phyloP scores from a whole-genome alignment of 495 filamentous ascomycete species.

The Margaritispora aquatica region DNA sequence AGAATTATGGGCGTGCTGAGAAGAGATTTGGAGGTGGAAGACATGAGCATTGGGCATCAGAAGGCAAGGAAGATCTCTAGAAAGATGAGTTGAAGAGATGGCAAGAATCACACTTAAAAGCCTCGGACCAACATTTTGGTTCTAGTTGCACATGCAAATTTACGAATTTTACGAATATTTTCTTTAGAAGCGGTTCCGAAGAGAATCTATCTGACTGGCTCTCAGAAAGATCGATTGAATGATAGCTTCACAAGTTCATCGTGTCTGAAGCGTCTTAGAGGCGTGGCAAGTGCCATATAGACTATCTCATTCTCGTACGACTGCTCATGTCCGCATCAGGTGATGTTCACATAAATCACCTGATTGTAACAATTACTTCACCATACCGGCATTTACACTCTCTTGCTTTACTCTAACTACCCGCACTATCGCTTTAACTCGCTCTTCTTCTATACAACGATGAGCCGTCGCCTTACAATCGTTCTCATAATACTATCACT shows the following conservation, averaged over 20 bases:
- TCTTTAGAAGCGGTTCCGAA: too few relatives aligned
- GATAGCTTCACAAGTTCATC: neutral
- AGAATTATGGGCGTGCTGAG: slow-evolving; percentile 6
- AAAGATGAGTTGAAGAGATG: neutral
- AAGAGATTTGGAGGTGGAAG: slow-evolving; percentile 1
- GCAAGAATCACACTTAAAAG: too few relatives aligned
- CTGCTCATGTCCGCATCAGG: neutral
- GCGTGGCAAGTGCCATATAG: neutral
- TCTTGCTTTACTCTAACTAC: too few relatives aligned
- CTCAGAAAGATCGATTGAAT: too few relatives aligned
- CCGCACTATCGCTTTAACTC: too few relatives aligned
- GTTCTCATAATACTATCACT: slow-evolving; percentile 5
- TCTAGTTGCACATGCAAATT: too few relatives aligned
- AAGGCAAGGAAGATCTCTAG: neutral
- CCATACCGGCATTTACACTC: neutral
- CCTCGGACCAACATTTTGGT: too few relatives aligned
- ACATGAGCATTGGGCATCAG: too few relatives aligned
- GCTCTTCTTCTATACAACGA: neutral
- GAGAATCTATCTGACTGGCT: too few relatives aligned
- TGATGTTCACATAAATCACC: neutral
- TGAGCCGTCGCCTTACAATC: slow-evolving; percentile 1
- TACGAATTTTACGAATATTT: too few relatives aligned
- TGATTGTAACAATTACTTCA: neutral
- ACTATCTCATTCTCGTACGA: neutral
- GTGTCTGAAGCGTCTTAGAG: neutral